phyloP scores from a whole-genome alignment of 352 stramenopile species.

The Pythium aphanidermatum region DNA sequence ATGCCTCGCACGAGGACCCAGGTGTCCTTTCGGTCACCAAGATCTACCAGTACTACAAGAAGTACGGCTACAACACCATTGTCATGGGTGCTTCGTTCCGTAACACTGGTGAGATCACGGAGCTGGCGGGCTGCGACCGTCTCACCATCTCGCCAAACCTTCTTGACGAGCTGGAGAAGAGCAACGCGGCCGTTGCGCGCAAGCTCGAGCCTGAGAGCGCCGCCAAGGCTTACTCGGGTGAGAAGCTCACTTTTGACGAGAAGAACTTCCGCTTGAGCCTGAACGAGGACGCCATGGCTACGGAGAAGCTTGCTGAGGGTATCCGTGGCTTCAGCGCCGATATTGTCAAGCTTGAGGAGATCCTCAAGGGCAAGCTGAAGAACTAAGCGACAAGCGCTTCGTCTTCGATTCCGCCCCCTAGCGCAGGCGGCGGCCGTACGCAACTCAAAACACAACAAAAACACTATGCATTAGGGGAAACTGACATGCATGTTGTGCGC shows the following conservation, averaged over 20 bases:
- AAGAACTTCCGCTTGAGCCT: slow-evolving; percentile 97
- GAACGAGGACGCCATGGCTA: slow-evolving; percentile 97
- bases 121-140: slow-evolving; percentile 95
- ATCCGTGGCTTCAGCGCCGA: slow-evolving; percentile 96
- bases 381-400: slow-evolving; percentile 56
- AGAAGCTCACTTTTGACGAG: slow-evolving; percentile 88
- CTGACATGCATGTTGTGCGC: background rate
- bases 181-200: slow-evolving; percentile 51
- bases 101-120: slow-evolving; percentile 96
- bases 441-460: background rate
- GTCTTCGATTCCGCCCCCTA: slow-evolving; percentile 7
- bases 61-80: slow-evolving; percentile 94
- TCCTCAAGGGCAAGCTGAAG: slow-evolving; percentile 94
- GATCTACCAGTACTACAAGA: slow-evolving; percentile 99
- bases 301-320: slow-evolving; percentile 96
- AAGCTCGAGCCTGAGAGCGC: slow-evolving; percentile 84
- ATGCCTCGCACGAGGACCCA: slow-evolving; percentile 93
- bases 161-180: slow-evolving; percentile 90
- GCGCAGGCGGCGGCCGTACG: too few species aligned
- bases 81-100: slow-evolving; percentile 95
- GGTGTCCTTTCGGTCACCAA: slow-evolving; percentile 95
- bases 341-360: slow-evolving; percentile 98
- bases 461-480: background rate
- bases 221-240: slow-evolving; percentile 57
- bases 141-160: slow-evolving; percentile 97